Evolutionary conservation across 2,329 filamentous ascomycete species (phyloP).

Genomic region (Didymella pomorum): DNA sequence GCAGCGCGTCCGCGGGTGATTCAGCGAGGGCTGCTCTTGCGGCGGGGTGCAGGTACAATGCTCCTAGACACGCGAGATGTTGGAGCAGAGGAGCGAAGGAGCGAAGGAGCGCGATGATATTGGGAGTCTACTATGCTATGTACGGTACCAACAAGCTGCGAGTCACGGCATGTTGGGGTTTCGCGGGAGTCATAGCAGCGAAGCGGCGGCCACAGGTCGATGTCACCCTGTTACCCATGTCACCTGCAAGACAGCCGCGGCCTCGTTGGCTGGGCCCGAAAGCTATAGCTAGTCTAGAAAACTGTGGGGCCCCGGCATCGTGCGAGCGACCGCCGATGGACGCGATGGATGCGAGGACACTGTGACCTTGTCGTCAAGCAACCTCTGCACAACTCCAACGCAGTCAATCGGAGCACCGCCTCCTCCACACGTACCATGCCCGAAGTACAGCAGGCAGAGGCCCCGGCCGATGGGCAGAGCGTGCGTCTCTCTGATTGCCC

Average conservation of each 20-base stretch:
- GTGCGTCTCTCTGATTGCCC: slow-evolving; percentile 27
- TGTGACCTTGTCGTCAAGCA: slow-evolving; percentile 1
- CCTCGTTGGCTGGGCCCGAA: slow-evolving; percentile 30
- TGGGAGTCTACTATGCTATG: background rate
- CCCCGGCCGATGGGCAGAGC: slow-evolving; percentile 34
- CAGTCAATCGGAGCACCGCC: background rate
- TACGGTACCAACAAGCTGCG: background rate
- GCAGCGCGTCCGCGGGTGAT: background rate
- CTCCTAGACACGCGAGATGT: background rate
- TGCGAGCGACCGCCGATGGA: background rate
- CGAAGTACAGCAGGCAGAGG: slow-evolving; percentile 36
- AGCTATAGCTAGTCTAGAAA: too few relatives aligned
- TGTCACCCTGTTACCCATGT: background rate
- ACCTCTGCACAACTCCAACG: too few relatives aligned
- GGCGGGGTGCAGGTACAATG: slow-evolving; percentile 2
- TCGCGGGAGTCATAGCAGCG: slow-evolving; percentile 14
- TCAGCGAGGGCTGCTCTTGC: slow-evolving; percentile 7
- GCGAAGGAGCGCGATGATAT: background rate
- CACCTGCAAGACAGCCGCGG: slow-evolving; percentile 7
- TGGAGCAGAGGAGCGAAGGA: background rate
- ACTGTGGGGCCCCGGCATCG: too few relatives aligned
- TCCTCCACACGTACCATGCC: slow-evolving; percentile 37
- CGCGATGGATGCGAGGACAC: slow-evolving; percentile 14
- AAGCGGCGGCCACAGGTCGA: background rate
- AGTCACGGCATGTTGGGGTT: slow-evolving; percentile 1